Conservation (phyloP, 768 basidiomycete genomes). For the Xanthoconium stramineum region DNA sequence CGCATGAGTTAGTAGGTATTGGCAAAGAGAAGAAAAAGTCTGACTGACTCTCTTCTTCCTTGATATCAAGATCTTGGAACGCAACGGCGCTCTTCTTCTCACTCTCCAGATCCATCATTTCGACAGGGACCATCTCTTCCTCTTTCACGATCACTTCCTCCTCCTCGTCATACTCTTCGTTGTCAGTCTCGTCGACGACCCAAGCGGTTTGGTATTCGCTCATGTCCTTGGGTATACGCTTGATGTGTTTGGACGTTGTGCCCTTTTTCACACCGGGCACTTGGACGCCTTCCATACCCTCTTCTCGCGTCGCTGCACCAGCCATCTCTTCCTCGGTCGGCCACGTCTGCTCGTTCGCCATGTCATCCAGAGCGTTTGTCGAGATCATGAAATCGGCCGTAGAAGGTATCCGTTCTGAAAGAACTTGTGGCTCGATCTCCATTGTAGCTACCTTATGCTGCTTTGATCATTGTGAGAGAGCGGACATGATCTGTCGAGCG, state of each 20-base stretch:
- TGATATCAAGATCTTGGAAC: constrained; percentile 76
- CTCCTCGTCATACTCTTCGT: constrained; percentile 48
- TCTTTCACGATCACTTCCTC: constrained; percentile 40
- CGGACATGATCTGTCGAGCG: constrained; percentile 62
- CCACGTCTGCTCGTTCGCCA: constrained; percentile 97
- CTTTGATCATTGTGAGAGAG: constrained; percentile 41
- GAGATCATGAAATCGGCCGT: constrained; percentile 85
- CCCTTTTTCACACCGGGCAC: constrained; percentile 66
- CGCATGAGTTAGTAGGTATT: neutral
- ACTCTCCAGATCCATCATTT: constrained; percentile 54
- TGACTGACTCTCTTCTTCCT: constrained; percentile 86
- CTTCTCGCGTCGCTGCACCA: constrained; percentile 27
- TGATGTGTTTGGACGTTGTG: constrained; percentile 78
- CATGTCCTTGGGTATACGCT: constrained; percentile 89
- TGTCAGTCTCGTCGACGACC: constrained; percentile 84
- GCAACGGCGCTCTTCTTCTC: constrained; percentile 50
- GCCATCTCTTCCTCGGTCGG: constrained; percentile 96
- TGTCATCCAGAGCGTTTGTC: constrained; percentile 81
- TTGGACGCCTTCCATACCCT: constrained; percentile 14
- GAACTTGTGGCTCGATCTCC: constrained; percentile 60
- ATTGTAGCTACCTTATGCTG: constrained; percentile 42
- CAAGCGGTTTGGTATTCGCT: constrained; percentile 97
- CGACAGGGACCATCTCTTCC: constrained; percentile 62
- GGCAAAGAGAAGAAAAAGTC: constrained; percentile 24
- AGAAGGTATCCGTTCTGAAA: constrained; percentile 62